phyloP scores from a whole-genome alignment of 441 rosid species.

The Raphanus hybrid region DNA sequence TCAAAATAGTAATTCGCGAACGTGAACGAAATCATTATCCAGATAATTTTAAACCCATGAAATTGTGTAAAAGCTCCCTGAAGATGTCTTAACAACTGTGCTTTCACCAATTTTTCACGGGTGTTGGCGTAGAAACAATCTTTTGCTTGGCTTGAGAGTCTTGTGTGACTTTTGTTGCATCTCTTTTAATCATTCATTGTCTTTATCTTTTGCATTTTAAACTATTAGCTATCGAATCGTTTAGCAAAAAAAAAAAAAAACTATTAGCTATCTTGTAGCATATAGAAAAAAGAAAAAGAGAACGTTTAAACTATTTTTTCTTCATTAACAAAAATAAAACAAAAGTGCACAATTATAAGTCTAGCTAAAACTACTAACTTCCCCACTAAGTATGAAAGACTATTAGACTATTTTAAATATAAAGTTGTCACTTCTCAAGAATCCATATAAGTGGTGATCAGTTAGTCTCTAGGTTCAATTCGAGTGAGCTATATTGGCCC shows the following conservation, averaged over 20 bases:
- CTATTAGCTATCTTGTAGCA: background rate
- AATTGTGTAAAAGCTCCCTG: background rate
- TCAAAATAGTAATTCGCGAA: slow-evolving; percentile 16
- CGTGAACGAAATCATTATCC: slow-evolving; percentile 17
- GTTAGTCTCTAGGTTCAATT: no score
- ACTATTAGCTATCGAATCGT: slow-evolving; percentile 7
- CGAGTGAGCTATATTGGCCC: no score
- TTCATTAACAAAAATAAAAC: background rate
- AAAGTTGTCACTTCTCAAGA: no score
- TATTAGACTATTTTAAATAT: background rate
- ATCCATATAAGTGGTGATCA: no score
- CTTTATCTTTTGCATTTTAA: slow-evolving; percentile 34
- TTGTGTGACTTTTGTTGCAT: slow-evolving; percentile 35
- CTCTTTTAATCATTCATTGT: slow-evolving; percentile 25
- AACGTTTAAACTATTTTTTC: background rate
- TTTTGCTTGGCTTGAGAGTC: slow-evolving; percentile 38
- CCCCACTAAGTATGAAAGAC: slow-evolving; percentile 39
- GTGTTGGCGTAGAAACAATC: slow-evolving; percentile 15
- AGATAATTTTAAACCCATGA: slow-evolving; percentile 1
- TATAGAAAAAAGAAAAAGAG: background rate
- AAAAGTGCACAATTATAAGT: slow-evolving; percentile 29
- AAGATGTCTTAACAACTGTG: slow-evolving; percentile 9
- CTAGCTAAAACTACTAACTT: slow-evolving; percentile 35
- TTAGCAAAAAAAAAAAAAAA: no score
- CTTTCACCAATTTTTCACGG: slow-evolving; percentile 10